Percentiles rank a stretch among this genome's conserved stretches.
Evolutionary conservation across 257 asterid species (phyloP).

Genomic region (Leptodermis oblonga): DNA sequence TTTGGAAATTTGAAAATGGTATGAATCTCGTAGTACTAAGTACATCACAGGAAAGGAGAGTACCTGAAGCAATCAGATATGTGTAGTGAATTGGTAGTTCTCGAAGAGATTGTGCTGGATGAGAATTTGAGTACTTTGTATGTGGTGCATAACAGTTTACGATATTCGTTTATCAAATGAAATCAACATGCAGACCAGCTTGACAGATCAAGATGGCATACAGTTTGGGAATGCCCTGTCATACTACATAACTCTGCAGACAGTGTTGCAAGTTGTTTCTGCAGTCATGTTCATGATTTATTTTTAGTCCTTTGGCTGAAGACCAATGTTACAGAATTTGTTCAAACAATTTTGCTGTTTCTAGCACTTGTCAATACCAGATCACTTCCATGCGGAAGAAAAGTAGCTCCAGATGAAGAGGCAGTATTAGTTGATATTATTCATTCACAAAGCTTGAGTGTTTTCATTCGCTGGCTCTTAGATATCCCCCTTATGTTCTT

Average conservation of each 20-base stretch:
- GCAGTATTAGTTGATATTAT: no score
- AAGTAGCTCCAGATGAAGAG: no score
- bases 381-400: neutral
- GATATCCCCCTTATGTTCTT: neutral
- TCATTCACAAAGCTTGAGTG: no score
- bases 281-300: neutral
- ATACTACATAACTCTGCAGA: neutral
- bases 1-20: neutral
- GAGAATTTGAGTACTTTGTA: neutral
- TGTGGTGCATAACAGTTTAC: neutral
- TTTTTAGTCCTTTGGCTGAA: neutral
- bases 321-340: neutral
- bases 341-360: neutral
- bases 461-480: no score
- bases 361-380: neutral
- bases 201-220: neutral
- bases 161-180: neutral
- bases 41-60: neutral
- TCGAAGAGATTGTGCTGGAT: neutral
- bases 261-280: neutral
- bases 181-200: neutral
- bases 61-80: neutral
- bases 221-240: neutral
- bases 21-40: neutral
- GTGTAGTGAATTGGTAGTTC: neutral